Conservation (phyloP, 164 flowering plant genomes). For the Houttuynia cordata region DNA sequence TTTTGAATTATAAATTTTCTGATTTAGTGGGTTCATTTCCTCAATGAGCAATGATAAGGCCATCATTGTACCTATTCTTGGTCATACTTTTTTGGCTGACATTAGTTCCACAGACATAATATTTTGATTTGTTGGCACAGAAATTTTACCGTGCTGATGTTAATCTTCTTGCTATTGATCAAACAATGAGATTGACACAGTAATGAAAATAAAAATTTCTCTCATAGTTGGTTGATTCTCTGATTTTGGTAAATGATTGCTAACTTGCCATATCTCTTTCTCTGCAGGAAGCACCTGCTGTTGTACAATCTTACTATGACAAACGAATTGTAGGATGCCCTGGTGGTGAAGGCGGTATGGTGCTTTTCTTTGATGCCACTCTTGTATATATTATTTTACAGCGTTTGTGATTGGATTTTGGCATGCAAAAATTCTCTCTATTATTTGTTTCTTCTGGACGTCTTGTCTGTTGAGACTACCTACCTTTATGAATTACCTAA, state of each 20-base stretch:
- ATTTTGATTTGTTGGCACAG: too few species aligned
- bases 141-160: too few species aligned
- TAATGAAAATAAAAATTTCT: not conserved
- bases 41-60: not conserved
- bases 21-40: not conserved
- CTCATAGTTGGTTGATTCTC: not conserved
- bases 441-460: not conserved
- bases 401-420: not conserved
- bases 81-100: too few species aligned
- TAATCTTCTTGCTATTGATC: too few species aligned
- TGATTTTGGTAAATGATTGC: not conserved
- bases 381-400: too few species aligned
- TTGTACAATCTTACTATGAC: conserved; percentile 43
- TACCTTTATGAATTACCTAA: not conserved
- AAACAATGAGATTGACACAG: not conserved
- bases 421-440: not conserved
- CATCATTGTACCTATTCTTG: too few species aligned
- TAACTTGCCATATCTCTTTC: not conserved
- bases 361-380: not conserved
- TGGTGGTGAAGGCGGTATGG: conserved; percentile 59
- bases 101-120: too few species aligned
- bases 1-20: not conserved
- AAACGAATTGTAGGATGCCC: conserved; percentile 73
- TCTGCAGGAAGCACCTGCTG: conserved; percentile 57
- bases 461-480: not conserved